Evolutionary conservation across 2,329 filamentous ascomycete species (phyloP), one percentile per base, ranked within the genome.

Genomic region (Neurospora crassa): DNA sequence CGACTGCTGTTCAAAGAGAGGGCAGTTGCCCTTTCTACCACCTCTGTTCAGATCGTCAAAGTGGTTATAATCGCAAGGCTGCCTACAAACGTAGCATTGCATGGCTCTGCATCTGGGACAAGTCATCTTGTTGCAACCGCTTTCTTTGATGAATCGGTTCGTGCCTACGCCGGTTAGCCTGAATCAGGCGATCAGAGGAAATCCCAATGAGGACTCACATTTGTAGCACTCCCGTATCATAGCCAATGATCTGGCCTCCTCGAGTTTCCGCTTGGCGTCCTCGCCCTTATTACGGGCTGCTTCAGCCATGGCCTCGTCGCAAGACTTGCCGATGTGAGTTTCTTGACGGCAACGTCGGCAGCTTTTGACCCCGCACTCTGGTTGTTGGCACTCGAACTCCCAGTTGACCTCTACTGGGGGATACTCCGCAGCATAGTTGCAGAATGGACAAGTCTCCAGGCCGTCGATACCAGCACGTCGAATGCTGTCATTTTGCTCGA

Each of bases 191-290:
- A 59, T 12, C 5, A 68, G 42, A n/a, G 47, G 11, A 18, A 14
- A 20, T 20, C 40, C 8, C 24, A 10, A 14, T 20, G 40, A n/a
- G 18, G 16, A 2, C 79, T 77, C 77, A 82, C 87, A 89, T 74
- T 85, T 85, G 75, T 92, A 93, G 83, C 93, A 97, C 40, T 84
- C 88, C 24, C 93, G 87, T 70, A 96, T 91, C 75, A 96, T 77
- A 1, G 93, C 93, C 18, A 87, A 85, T 2, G 91, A 93, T 91
- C 94, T 95, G 24, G 92, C 93, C 78, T 97, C 93, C 79, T 97
- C 93, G 40, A 96, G 88, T 3, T 84, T 80, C 74, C 91, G 91
- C 18, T 91, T 88, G 20, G 87, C 83, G 4, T 86, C 85, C 8
- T 89, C 78, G 0, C 89, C 88, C 47, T 84, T 85, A 2, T 92